phyloP scores from a whole-genome alignment of 2,329 filamentous ascomycete species.

The Sporothrix dimorphospora region DNA sequence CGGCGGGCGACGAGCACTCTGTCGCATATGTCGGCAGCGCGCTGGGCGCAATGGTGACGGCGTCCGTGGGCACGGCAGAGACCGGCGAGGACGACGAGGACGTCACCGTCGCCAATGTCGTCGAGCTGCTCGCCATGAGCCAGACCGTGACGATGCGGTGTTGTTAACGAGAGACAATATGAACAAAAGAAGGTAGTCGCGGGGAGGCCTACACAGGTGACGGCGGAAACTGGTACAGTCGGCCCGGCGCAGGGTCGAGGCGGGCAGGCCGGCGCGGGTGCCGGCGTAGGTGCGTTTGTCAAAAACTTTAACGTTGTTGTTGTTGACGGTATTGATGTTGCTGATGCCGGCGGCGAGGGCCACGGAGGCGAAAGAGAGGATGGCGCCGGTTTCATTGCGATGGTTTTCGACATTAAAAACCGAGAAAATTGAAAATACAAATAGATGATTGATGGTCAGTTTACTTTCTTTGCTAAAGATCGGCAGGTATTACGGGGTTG shows the following conservation, averaged over 20 bases:
- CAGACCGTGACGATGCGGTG: slow-evolving; percentile 30
- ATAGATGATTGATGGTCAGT: too few relatives aligned
- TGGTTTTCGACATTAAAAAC: not conserved
- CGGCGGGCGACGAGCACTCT: slow-evolving; percentile 41
- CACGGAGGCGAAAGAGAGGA: slow-evolving; percentile 45
- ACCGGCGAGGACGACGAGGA: slow-evolving; percentile 21
- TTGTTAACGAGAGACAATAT: not conserved
- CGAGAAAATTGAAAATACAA: too few relatives aligned
- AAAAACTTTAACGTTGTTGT: slow-evolving; percentile 36
- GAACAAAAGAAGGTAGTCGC: too few relatives aligned
- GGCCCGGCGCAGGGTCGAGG: slow-evolving; percentile 40
- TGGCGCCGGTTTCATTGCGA: slow-evolving; percentile 49
- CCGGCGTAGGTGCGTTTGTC: slow-evolving; percentile 47
- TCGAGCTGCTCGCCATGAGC: slow-evolving; percentile 22
- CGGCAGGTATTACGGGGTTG: too few relatives aligned
- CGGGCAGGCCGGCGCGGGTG: slow-evolving; percentile 49
- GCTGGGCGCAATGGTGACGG: slow-evolving; percentile 43
- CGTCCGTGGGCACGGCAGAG: slow-evolving; percentile 41
- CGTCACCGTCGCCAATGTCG: not conserved
- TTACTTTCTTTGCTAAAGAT: too few relatives aligned
- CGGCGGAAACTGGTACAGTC: slow-evolving; percentile 43
- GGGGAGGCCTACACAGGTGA: slow-evolving; percentile 45
- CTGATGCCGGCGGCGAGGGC: slow-evolving; percentile 39
- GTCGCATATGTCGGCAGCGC: slow-evolving; percentile 48
- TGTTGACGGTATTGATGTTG: slow-evolving; percentile 19